phyloP scores from a whole-genome alignment of 2,329 filamentous ascomycete genomes.

The Colletotrichum sp. region DNA sequence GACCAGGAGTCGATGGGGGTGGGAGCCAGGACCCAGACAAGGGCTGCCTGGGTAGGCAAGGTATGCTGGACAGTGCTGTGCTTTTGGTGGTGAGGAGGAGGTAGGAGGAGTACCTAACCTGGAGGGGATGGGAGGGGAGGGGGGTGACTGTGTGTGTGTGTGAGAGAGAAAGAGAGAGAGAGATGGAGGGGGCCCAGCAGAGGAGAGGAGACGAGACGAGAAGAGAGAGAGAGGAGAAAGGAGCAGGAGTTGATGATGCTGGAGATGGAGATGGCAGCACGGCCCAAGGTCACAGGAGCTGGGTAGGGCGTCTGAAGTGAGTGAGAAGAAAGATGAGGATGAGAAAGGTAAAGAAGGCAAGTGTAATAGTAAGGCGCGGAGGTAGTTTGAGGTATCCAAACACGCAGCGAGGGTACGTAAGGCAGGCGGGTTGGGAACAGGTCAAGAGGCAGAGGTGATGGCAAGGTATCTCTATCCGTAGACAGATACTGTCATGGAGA shows the following conservation, averaged over 20 bases:
- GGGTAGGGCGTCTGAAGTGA: neutral
- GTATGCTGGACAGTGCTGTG: conserved; percentile 9
- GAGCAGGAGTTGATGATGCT: neutral
- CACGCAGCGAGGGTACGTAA: neutral
- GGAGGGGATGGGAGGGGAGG: neutral
- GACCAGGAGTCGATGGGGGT: conserved; percentile 12
- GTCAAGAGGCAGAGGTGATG: neutral
- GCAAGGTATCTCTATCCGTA: neutral
- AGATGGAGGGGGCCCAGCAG: neutral
- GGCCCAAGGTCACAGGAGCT: neutral
- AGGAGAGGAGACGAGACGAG: neutral
- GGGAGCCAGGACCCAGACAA: conserved; percentile 7
- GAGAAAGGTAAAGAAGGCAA: neutral
- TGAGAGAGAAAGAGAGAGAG: neutral
- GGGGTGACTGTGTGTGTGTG: neutral
- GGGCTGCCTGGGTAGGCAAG: conserved; percentile 10
- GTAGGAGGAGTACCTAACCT: neutral
- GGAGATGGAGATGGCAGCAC: neutral
- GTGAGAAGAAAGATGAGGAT: neutral
- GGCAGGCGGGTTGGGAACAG: neutral
- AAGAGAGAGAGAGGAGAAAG: neutral
- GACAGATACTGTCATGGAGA: neutral
- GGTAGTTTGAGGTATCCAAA: neutral
- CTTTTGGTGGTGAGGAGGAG: neutral
- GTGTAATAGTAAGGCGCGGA: neutral